These are phyloP conservation scores for Lachnellula occidentalis DNA, from an alignment of 2,329 filamentous ascomycete species.

Conservation along the genomic window DNA sequence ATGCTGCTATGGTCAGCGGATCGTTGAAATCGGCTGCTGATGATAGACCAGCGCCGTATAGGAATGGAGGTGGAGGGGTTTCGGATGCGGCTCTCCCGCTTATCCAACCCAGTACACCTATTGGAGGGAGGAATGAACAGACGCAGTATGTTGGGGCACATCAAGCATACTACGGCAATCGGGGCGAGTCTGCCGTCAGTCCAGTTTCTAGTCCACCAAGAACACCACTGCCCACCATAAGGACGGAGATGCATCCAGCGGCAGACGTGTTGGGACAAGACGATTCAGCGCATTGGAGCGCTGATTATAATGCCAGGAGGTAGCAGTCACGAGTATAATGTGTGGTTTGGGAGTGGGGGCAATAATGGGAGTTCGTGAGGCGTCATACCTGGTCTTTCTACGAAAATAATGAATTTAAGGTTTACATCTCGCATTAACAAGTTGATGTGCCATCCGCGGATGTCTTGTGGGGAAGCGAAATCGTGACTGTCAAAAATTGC, in stretches of 20 bases:
- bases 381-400: too few relatives aligned
- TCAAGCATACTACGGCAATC: background rate
- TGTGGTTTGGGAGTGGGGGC: too few relatives aligned
- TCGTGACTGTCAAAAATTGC: too few relatives aligned
- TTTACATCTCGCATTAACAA: too few relatives aligned
- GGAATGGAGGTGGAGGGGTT: background rate
- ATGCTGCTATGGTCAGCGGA: background rate
- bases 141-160: background rate
- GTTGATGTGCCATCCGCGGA: too few relatives aligned
- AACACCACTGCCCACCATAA: too few relatives aligned
- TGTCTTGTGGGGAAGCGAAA: too few relatives aligned
- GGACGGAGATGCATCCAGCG: background rate
- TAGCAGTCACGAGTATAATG: background rate
- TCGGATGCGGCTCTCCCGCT: background rate
- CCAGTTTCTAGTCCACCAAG: background rate
- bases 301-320: background rate
- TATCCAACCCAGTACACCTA: background rate
- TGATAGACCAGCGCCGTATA: background rate
- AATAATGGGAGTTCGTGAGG: background rate
- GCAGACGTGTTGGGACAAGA: background rate
- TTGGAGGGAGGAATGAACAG: background rate
- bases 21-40: background rate
- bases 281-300: background rate
- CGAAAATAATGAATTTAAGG: too few relatives aligned
- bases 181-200: background rate